phyloP scores from a whole-genome alignment of 2,329 filamentous ascomycete genomes.

The Trichocomaceae sp. region DNA sequence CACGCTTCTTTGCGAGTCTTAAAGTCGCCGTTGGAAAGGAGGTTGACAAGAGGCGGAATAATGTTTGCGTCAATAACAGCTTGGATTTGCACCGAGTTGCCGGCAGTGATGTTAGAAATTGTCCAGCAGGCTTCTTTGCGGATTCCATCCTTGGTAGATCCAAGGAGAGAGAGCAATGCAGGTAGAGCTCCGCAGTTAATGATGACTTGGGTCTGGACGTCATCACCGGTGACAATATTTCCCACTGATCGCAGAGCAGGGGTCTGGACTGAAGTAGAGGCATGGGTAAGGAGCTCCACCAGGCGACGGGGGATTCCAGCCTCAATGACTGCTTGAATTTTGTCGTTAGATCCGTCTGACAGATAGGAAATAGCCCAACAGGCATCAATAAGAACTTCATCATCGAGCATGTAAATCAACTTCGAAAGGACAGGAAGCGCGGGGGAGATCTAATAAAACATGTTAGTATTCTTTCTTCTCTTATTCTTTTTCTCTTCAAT shows the following conservation, averaged over 20 bases:
- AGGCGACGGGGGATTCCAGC: slow-evolving; percentile 93
- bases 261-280: slow-evolving; percentile 95
- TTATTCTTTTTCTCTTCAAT: too few relatives aligned
- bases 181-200: slow-evolving; percentile 95
- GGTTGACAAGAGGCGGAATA: slow-evolving; percentile 90
- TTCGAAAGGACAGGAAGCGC: slow-evolving; percentile 93
- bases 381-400: slow-evolving; percentile 96
- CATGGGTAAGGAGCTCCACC: slow-evolving; percentile 95
- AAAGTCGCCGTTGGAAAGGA: slow-evolving; percentile 92
- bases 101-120: slow-evolving; percentile 97
- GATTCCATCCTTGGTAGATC: slow-evolving; percentile 97
- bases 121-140: slow-evolving; percentile 99
- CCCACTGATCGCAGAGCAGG: slow-evolving; percentile 94
- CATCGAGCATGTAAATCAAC: slow-evolving; percentile 95
- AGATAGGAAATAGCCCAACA: slow-evolving; percentile 99
- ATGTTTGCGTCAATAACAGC: slow-evolving; percentile 94
- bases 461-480: not conserved
- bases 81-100: slow-evolving; percentile 97
- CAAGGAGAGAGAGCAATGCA: slow-evolving; percentile 84
- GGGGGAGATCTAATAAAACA: slow-evolving; percentile 66
- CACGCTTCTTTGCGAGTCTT: slow-evolving; percentile 99
- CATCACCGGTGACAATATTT: slow-evolving; percentile 97
- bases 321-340: slow-evolving; percentile 98
- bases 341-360: slow-evolving; percentile 96
- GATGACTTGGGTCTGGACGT: slow-evolving; percentile 97